phyloP scores from a whole-genome alignment of 2,329 filamentous ascomycete species.

The Juglanconis oblonga region DNA sequence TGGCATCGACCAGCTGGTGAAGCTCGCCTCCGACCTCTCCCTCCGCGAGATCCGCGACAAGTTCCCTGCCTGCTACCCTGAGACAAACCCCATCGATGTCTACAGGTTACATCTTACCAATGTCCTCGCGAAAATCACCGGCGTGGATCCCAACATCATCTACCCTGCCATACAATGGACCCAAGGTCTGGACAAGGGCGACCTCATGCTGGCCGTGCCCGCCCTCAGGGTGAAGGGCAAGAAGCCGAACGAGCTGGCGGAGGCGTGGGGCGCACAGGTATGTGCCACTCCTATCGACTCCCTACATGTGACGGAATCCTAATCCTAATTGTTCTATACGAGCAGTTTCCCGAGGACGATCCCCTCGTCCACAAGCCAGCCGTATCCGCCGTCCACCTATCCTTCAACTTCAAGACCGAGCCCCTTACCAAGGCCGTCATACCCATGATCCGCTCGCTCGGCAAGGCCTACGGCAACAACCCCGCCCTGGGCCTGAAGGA shows the following conservation, averaged over 20 bases:
- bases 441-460: slow-evolving; percentile 64
- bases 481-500: slow-evolving; percentile 58
- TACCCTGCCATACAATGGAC: slow-evolving; percentile 79
- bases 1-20: slow-evolving; percentile 30
- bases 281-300: neutral
- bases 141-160: slow-evolving; percentile 67
- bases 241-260: slow-evolving; percentile 61
- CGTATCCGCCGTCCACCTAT: slow-evolving; percentile 66
- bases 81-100: slow-evolving; percentile 73
- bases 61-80: slow-evolving; percentile 60
- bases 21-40: slow-evolving; percentile 33
- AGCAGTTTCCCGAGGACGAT: slow-evolving; percentile 65
- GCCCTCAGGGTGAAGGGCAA: slow-evolving; percentile 74
- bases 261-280: slow-evolving; percentile 62
- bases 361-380: slow-evolving; percentile 70
- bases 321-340: neutral
- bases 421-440: slow-evolving; percentile 65
- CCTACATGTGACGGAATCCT: neutral
- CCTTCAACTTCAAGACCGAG: slow-evolving; percentile 76
- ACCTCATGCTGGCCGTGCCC: slow-evolving; percentile 74
- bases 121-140: slow-evolving; percentile 65
- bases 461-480: slow-evolving; percentile 63
- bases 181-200: slow-evolving; percentile 74
- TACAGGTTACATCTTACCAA: slow-evolving; percentile 76
- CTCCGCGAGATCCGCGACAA: slow-evolving; percentile 34